phyloP scores from a whole-genome alignment of 805 yeast species.

The Sungouiella blattae region DNA sequence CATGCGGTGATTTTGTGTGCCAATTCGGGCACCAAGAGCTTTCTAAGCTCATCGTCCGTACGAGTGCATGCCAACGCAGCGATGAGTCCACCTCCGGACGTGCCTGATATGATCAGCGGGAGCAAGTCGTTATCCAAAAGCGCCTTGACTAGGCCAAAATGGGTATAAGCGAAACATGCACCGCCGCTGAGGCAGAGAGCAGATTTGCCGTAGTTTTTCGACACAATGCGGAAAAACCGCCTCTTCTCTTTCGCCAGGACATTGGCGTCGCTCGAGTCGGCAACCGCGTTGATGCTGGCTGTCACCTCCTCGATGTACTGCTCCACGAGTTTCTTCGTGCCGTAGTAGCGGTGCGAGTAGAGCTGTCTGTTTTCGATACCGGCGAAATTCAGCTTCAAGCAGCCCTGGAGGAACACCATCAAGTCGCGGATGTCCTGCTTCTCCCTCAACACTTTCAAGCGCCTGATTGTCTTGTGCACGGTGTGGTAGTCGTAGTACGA shows the following conservation, averaged over 20 bases:
- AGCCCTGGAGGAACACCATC: conserved; percentile 56
- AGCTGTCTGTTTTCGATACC: conserved; percentile 71
- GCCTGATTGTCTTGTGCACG: conserved; percentile 43
- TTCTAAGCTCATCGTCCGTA: conserved; percentile 60
- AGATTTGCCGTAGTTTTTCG: conserved; percentile 65
- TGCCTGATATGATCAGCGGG: conserved; percentile 71
- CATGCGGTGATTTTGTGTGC: conserved; percentile 68
- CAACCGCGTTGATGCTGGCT: conserved; percentile 42
- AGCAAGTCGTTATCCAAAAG: conserved; percentile 61
- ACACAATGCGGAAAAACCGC: conserved; percentile 52
- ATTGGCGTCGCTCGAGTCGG: conserved; percentile 25
- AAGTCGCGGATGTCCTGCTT: conserved; percentile 40
- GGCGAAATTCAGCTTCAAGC: conserved; percentile 70
- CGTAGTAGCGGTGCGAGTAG: conserved; percentile 72
- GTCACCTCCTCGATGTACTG: conserved; percentile 53
- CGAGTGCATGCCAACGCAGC: conserved; percentile 72
- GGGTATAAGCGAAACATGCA: conserved; percentile 74
- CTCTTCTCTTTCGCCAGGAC: conserved; percentile 43
- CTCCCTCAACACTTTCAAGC: conserved; percentile 35
- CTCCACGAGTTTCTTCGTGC: conserved; percentile 62
- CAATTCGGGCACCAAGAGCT: conserved; percentile 55
- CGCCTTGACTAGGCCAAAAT: conserved; percentile 73
- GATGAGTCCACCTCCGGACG: conserved; percentile 77
- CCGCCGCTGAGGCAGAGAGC: conserved; percentile 78
- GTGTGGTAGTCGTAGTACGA: conserved; percentile 68